Base-by-base conservation (phyloP, 2,329 filamentous ascomycete species). In the Epichloe aotearoae region DNA sequence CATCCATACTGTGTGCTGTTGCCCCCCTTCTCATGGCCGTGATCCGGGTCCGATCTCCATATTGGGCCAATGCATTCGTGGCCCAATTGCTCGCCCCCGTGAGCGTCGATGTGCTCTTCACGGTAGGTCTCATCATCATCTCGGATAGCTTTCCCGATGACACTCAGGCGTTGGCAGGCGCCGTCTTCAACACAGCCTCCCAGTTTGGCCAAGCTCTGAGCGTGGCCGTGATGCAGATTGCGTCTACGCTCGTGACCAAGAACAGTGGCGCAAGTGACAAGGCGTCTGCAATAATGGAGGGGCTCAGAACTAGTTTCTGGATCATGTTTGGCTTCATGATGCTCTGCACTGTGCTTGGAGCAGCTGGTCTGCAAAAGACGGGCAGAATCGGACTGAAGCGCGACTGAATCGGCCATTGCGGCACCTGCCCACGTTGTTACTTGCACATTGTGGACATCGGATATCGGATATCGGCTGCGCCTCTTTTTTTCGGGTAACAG, bases 141-240 rank as follows among this genome's bases (percentile, higher is more conserved):
- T 70, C 72, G 0, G 72, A 76, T 14, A 70, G 68, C 3, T 82
- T 82, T 53, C 73, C 76, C 0, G 66, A 71, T n/a, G 64, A 76
- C 8, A 79, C 70, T 1, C 79, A 83, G 52, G 75, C 75, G 0
- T 64, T 83, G 0, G 79, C 77, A 0, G 80, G 79, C 0, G 78
- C 76, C 0, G 78, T 83, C 0, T 83, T 82, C 61, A 81, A 79
- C 53, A 80, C 77, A 0, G 66, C 75, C 1, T 64, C 70, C 0
- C 77, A 82, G 54, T 73, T 82, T 50, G 79, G 79, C 0, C 72
- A 63, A n/a, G 68, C 70, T 0, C 60, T 78, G 17, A 74, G 73
- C 1, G 52, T 77, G 8, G 71, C 72, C 1, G 55, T 74, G 1
- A 66, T 73, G 50, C 72, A 73, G 49, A 68, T 75, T 1, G 67